Evolutionary conservation across 2,329 filamentous ascomycete genomes (phyloP).

Genomic region (Penicillium sp.): DNA sequence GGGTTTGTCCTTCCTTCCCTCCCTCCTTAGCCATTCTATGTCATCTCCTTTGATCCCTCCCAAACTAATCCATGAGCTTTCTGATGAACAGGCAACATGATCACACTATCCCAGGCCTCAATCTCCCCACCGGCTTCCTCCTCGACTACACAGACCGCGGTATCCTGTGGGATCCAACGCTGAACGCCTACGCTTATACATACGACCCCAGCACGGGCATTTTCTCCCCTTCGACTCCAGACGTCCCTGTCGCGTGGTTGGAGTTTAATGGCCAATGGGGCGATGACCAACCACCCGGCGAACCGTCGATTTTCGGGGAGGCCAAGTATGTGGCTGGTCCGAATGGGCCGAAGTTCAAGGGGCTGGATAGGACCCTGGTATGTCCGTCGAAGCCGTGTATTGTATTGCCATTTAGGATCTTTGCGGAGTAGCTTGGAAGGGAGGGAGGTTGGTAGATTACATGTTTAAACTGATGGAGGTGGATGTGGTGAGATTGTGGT

Average conservation of each 20-base stretch:
- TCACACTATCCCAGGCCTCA: conserved; percentile 64
- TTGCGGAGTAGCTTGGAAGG: conserved; percentile 13
- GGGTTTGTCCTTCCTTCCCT: conserved; percentile 41
- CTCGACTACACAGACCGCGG: conserved; percentile 61
- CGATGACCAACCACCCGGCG: conserved; percentile 59
- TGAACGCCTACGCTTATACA: conserved; percentile 60
- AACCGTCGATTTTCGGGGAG: conserved; percentile 57
- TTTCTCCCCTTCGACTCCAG: conserved; percentile 52
- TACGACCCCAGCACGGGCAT: conserved; percentile 49
- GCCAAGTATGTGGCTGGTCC: conserved; percentile 62
- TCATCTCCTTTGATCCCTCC: background rate
- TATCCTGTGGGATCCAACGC: conserved; percentile 62
- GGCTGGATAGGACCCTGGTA: conserved; percentile 58
- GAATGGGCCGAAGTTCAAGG: conserved; percentile 64
- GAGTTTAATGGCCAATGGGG: conserved; percentile 65
- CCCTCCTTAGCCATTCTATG: background rate
- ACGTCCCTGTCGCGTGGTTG: conserved; percentile 58
- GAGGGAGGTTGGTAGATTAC: background rate
- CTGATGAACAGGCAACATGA: conserved; percentile 56
- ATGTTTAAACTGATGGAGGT: background rate
- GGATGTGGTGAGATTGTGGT: no score
- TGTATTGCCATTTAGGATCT: conserved; percentile 43
- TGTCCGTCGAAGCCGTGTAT: conserved; percentile 59
- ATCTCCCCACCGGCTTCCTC: conserved; percentile 58
- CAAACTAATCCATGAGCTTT: background rate